Conservation (phyloP, 73 alveolate genomes). For the Tetrahymena elliotti region DNA sequence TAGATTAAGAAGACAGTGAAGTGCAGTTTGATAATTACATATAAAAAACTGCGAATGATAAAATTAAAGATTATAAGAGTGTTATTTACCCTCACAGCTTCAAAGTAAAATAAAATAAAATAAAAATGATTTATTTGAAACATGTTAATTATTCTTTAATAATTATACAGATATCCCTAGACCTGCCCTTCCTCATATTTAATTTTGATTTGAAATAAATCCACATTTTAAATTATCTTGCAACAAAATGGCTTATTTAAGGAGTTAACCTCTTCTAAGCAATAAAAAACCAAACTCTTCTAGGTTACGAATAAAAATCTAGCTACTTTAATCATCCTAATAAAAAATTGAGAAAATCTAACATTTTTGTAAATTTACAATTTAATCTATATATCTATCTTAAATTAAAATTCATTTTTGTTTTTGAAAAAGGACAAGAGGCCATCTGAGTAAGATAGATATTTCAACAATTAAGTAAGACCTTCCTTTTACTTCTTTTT, state of each 20-base stretch:
- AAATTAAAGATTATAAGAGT: background rate
- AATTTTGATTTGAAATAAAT: background rate
- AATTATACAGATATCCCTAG: background rate
- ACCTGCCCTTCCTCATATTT: background rate
- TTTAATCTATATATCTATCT: background rate
- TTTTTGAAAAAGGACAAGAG: background rate
- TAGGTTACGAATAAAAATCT: background rate
- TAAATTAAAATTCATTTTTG: background rate
- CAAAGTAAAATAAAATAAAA: background rate
- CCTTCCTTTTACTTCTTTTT: too few relatives aligned
- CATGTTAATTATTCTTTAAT: background rate
- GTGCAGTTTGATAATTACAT: background rate
- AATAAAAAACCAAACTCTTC: background rate
- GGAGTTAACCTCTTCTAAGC: background rate
- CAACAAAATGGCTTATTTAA: background rate
- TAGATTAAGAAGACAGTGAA: background rate
- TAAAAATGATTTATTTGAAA: background rate
- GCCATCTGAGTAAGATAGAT: background rate
- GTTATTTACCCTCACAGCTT: background rate
- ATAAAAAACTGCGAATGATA: background rate
- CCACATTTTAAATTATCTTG: background rate
- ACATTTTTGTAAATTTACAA: background rate
- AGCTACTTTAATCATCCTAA: background rate
- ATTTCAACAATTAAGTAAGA: background rate
- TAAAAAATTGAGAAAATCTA: background rate